These are phyloP conservation scores for Tolypocladium sp. DNA, from an alignment of 2,329 filamentous ascomycete genomes.

Conservation along the genomic window DNA sequence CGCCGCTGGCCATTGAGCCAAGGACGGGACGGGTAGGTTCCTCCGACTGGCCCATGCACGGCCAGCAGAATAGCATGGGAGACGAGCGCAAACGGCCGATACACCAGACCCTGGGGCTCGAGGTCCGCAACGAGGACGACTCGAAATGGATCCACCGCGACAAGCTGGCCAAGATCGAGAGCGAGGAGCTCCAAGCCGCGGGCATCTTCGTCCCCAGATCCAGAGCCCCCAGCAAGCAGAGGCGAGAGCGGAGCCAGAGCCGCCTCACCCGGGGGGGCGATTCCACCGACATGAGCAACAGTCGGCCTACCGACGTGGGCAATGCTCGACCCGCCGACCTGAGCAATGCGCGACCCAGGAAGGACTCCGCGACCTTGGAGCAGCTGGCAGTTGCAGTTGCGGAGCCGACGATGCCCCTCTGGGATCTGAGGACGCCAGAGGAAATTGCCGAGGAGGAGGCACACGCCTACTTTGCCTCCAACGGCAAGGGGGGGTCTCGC, in stretches of 20 bases:
- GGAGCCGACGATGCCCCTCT: conserved; percentile 38
- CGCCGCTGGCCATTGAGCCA: conserved; percentile 13
- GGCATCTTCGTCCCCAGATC: conserved; percentile 54
- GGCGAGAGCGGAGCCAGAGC: conserved; percentile 26
- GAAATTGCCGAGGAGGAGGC: conserved; percentile 59
- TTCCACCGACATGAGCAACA: conserved; percentile 16
- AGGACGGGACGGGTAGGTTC: conserved; percentile 9
- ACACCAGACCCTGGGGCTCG: conserved; percentile 15
- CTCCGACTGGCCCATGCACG: conserved; percentile 7
- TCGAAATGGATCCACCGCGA: conserved; percentile 82
- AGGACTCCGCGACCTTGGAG: conserved; percentile 34
- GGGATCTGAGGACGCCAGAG: conserved; percentile 69
- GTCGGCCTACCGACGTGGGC: neutral
- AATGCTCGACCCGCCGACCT: neutral
- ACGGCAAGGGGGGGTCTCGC: conserved; percentile 59
- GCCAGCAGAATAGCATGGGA: conserved; percentile 9
- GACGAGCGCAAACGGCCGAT: conserved; percentile 16
- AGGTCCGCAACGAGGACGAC: conserved; percentile 37
- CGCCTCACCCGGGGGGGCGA: conserved; percentile 23
- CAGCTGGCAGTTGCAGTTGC: conserved; percentile 16
- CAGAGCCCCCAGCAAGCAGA: conserved; percentile 41
- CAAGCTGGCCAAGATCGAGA: conserved; percentile 76
- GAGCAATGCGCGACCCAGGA: conserved; percentile 23
- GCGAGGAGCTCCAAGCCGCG: conserved; percentile 67
- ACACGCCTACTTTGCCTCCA: conserved; percentile 41